Base-by-base conservation (phyloP, 805 yeast genomes). In the Monosporozyma solicola region DNA sequence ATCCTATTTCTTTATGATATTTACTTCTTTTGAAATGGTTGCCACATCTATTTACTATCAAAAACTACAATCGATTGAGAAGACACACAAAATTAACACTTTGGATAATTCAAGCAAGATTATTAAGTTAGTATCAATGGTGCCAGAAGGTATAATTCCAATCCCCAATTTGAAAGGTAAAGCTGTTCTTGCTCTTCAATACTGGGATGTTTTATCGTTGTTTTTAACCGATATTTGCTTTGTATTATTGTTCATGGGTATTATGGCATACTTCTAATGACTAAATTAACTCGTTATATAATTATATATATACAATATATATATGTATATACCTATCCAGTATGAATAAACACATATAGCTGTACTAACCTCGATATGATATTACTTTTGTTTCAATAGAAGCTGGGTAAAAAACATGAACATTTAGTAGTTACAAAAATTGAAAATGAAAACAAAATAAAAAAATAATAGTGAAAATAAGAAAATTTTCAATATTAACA, bases 141-240 rank as follows among this genome's bases (percentile, higher is more conserved):
- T 69, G 37, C 73, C 73, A n/a, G 69, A 65, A 24, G 70, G 69
- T 7, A 57, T 68, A 2, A 41, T 68, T 10, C 72, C 71, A 32
- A 59, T 68, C 41, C 35, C 58, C 11, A 57, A 66, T 48, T 32
- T 68, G 27, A 63, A 56, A 41, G 67, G 67, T 11, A 65, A 61
- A 50, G 55, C 62, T 13, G 53, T 61, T 11, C 49, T 58, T 39
- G 59, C 56, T 4, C 45, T 67, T 39, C 69, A 65, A 48, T 65
- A 67, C 54, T 65, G 67, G 63, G 68, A 65, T 52, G 67, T 69
- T n/a, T 49, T 68, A 15, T 67, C 69, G 2, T 59, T 66, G 59
- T 63, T 67, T 29, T 52, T 69, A 24, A 55, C 66, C 13, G 73
- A 69, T 54, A 47, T 68, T 31, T 65, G 69, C 29, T 67, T 69